Conservation (phyloP, 1,284 basidiomycete genomes). For the Agaricales sp. region DNA sequence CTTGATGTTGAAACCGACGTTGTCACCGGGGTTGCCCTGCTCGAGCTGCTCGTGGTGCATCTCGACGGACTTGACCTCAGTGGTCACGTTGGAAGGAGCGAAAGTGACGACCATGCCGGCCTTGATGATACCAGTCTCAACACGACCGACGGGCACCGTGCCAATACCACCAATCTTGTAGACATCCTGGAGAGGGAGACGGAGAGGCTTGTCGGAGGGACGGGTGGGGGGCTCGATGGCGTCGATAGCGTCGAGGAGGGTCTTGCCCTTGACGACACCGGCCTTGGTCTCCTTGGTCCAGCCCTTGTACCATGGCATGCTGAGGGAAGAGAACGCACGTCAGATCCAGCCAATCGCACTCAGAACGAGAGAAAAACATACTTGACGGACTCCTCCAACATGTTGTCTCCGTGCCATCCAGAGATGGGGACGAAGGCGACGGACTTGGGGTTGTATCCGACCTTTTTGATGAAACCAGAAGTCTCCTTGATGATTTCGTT, state of each 20-base stretch:
- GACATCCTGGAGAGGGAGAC: slow-evolving; percentile 99
- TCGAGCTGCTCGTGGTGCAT: slow-evolving; percentile 99
- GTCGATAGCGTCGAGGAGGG: slow-evolving; percentile 98
- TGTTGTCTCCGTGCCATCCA: slow-evolving; percentile 99
- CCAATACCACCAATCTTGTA: slow-evolving; percentile 99
- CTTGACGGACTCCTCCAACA: slow-evolving; percentile 97
- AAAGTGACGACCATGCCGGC: slow-evolving; percentile 99
- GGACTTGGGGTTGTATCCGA: slow-evolving; percentile 99
- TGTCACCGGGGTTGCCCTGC: slow-evolving; percentile 96
- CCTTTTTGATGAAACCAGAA: slow-evolving; percentile 99
- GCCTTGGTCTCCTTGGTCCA: slow-evolving; percentile 95
- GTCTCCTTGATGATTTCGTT: slow-evolving; percentile 99
- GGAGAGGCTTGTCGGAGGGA: slow-evolving; percentile 99
- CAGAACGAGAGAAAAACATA: slow-evolving; percentile 26
- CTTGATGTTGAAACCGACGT: slow-evolving; percentile 99
- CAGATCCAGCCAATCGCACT: slow-evolving; percentile 9
- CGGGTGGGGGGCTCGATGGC: slow-evolving; percentile 96
- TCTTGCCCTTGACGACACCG: slow-evolving; percentile 94
- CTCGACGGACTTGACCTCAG: slow-evolving; percentile 99
- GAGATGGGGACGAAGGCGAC: slow-evolving; percentile 99
- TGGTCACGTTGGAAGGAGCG: slow-evolving; percentile 96
- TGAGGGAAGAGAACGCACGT: slow-evolving; percentile 22
- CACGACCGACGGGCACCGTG: slow-evolving; percentile 99
- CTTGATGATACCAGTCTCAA: slow-evolving; percentile 99
- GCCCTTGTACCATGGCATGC: slow-evolving; percentile 99